Evolutionary conservation across 1,139 yeast genomes (phyloP), one percentile per base, ranked within the genome.

Genomic region (Kodamaea ohmeri): DNA sequence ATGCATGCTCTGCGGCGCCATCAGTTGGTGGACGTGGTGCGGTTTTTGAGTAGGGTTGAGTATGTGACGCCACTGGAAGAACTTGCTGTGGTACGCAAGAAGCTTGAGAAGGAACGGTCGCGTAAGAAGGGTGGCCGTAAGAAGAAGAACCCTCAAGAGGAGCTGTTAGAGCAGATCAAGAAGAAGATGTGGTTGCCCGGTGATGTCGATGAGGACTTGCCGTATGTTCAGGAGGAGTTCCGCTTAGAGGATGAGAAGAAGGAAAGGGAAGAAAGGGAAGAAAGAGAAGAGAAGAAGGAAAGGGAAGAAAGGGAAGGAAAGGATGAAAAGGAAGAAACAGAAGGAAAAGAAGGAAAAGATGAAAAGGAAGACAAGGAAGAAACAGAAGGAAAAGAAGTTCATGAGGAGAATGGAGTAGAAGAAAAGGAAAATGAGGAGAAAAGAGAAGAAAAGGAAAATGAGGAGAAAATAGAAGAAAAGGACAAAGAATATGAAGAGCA

Each of bases 1-100:
- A 65, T 85, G 44, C 76, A 86, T 58, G 69, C 78, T 43, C 83
- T 84, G 55, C 77, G 73, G 48, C 74, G 90, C 43, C 66, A 68
- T 24, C 80, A 76, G 45, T 62, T 86, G 47, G 67, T 63, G 1
- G 72, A 83, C 41, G 77, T 81, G 6, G 54, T 86, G 12, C 63
- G 87, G 36, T 64, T 73, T 32, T 55, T 63, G 6, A 73, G 82
- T 36, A 52, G 58, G 32, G 73, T 68, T 37, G 52, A 62, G 3
- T 62, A 44, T 35, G 59, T 70, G 6, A 51, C 64, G 0, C 86
- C 90, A 0, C 50, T 61, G 2, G 81, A 78, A 45, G 87, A 81
- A 49, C 60, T 79, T 2, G 73, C 69, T 32, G 76, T 71, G 35
- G 67, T 69, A 4, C 54, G 72, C 32, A 50, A 52, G 14, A 25